Evolutionary conservation across 352 stramenopile species (phyloP), one percentile per base, ranked within the genome.

Genomic region (Globisporangium emineosum): DNA sequence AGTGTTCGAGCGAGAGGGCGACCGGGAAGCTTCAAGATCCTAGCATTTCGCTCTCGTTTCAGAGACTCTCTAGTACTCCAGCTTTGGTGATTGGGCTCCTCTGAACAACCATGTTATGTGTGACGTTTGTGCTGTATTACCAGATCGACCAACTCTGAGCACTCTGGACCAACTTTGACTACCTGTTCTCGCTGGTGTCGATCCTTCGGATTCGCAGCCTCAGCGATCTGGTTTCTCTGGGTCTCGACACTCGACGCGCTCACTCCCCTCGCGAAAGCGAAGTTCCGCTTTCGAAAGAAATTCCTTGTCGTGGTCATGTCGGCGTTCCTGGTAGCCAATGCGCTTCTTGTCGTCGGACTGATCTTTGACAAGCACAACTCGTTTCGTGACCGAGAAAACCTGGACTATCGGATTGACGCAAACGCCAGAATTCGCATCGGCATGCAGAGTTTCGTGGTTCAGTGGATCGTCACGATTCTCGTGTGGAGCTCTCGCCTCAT

Each of bases 391-490:
- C 8, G 49, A 17, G 25, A 29, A 13, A 13, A 23, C 49, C 6
- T 54, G 49, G 23, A 25, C 49, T 54, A 54, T 6, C 49, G 7
- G 3, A 15, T 54, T 9, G 49, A 23, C 49, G 13, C 49, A 0
- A 13, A 17, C 10, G n/a, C 9, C 2, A 27, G 8, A 33, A 54
- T 54, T 17, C 49, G 49, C 19, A 13, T 54, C 23, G 49, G 49
- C 2, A 15, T 54, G 4, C 49, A 54, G 25, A 54, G 49, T 8
- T 54, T 54, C 25, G 23, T 33, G 9, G 5, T 54, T 1, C 25
- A 54, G 25, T 25, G 49, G 4, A 54, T 54, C 49, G 21, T 33
- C 23, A 35, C 49, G 49, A 54, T 54, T 13, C 47, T 53, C n/a
- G 47, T 19, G 47, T 32, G 47, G 47, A 53, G 21, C 21, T 53